Percentiles rank a stretch among this genome's conserved stretches.
Evolutionary conservation across 139 green algal genomes (phyloP).

Genomic region (Protoeuglena noctilucae): DNA sequence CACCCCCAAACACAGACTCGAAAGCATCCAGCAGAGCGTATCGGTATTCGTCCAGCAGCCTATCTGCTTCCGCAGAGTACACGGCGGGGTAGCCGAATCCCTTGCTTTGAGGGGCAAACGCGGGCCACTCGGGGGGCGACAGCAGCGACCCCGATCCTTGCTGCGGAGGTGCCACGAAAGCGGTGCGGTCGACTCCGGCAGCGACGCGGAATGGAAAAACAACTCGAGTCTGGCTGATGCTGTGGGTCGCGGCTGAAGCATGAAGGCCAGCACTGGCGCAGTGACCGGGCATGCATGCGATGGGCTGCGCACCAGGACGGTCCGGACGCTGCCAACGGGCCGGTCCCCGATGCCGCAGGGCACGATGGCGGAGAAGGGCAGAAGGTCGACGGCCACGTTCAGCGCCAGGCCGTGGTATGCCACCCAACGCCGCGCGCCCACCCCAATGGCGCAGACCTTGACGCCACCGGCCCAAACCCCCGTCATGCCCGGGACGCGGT

Average conservation of each 20-base stretch:
- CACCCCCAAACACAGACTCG: constrained; percentile 37
- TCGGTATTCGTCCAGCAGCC: constrained; percentile 47
- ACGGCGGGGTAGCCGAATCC: no score
- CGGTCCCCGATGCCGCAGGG: constrained; percentile 50
- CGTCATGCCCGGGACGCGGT: constrained; percentile 38
- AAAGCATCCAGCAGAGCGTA: constrained; percentile 44
- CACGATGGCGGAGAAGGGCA: constrained; percentile 43
- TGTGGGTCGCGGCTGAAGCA: neutral
- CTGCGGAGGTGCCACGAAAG: neutral
- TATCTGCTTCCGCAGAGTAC: neutral
- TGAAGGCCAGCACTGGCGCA: neutral
- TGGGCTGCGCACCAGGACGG: no score
- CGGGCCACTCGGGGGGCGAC: no score
- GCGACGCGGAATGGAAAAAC: neutral
- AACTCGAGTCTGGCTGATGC: neutral
- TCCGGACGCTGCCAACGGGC: constrained; percentile 22
- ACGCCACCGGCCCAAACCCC: constrained; percentile 45
- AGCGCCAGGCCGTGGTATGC: constrained; percentile 65
- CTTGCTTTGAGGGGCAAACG: no score
- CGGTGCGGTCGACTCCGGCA: neutral
- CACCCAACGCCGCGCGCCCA: constrained; percentile 46
- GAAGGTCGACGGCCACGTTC: constrained; percentile 46
- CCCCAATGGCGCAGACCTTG: constrained; percentile 62
- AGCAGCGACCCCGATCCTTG: no score
- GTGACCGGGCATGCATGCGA: no score